Evolutionary conservation across 2,329 filamentous ascomycete genomes (phyloP).

Genomic region (Incumbomyces lentus): DNA sequence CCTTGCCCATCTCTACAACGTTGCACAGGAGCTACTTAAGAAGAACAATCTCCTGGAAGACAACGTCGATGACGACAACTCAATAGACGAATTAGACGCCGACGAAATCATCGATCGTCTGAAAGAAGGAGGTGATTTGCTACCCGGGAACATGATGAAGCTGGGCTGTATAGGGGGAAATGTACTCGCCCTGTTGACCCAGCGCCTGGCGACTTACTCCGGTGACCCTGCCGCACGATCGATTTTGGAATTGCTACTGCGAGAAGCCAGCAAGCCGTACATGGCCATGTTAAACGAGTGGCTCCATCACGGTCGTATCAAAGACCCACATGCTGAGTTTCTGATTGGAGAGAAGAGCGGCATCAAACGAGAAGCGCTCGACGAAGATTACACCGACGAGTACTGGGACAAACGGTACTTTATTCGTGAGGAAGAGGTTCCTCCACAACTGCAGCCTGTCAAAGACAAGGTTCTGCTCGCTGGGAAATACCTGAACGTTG

Average conservation of each 20-base stretch:
- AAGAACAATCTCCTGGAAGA: slow-evolving; percentile 81
- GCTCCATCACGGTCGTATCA: slow-evolving; percentile 91
- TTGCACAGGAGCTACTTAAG: slow-evolving; percentile 78
- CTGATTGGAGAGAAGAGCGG: slow-evolving; percentile 92
- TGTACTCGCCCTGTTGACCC: slow-evolving; percentile 78
- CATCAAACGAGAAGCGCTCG: slow-evolving; percentile 78
- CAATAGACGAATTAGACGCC: slow-evolving; percentile 66
- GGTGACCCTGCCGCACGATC: slow-evolving; percentile 81
- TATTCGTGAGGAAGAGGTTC: slow-evolving; percentile 79
- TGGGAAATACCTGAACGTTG: slow-evolving; percentile 95
- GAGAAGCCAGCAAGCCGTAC: slow-evolving; percentile 85
- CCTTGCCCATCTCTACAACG: slow-evolving; percentile 76
- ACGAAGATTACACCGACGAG: slow-evolving; percentile 96
- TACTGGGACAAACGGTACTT: slow-evolving; percentile 99
- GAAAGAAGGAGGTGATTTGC: slow-evolving; percentile 72
- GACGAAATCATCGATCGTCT: slow-evolving; percentile 89
- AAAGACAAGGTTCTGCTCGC: slow-evolving; percentile 91
- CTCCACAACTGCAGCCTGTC: slow-evolving; percentile 79
- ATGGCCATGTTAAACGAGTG: slow-evolving; percentile 99
- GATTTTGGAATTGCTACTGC: slow-evolving; percentile 68
- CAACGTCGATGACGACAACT: slow-evolving; percentile 53
- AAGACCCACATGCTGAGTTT: slow-evolving; percentile 88
- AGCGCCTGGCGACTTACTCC: slow-evolving; percentile 76
- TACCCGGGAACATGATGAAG: slow-evolving; percentile 69
- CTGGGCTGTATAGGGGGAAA: slow-evolving; percentile 96